Percentiles rank a stretch among this genome's conserved stretches.
Conservation (phyloP, 2,329 filamentous ascomycete genomes). For the Pestalotiopsis sp. region DNA sequence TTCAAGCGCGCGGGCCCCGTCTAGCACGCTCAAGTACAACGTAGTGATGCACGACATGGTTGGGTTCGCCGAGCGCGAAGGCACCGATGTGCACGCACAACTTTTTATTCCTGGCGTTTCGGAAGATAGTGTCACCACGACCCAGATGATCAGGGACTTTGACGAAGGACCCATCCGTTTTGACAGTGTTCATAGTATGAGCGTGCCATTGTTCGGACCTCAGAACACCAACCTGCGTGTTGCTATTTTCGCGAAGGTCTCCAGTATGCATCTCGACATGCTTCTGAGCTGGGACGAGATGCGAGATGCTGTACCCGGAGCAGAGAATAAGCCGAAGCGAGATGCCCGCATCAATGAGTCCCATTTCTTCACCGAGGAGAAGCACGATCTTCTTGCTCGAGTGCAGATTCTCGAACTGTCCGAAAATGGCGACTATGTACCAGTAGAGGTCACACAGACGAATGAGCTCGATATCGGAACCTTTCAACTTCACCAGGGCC, state of each 20-base stretch:
- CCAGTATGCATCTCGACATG: slow-evolving; percentile 93
- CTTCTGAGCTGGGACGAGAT: slow-evolving; percentile 99
- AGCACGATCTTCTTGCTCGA: slow-evolving; percentile 87
- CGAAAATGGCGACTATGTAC: slow-evolving; percentile 86
- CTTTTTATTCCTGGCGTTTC: slow-evolving; percentile 93
- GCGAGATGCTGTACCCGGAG: slow-evolving; percentile 72
- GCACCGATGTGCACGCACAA: slow-evolving; percentile 92
- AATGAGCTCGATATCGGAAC: slow-evolving; percentile 84
- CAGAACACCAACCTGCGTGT: slow-evolving; percentile 77
- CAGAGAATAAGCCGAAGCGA: slow-evolving; percentile 55
- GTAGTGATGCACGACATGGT: slow-evolving; percentile 97
- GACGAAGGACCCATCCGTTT: slow-evolving; percentile 92
- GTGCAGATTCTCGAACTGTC: slow-evolving; percentile 90
- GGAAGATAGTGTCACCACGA: slow-evolving; percentile 90
- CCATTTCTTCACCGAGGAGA: slow-evolving; percentile 91
- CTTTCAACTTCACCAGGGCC: slow-evolving; percentile 92
- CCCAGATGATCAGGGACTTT: slow-evolving; percentile 90
- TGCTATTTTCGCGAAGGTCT: slow-evolving; percentile 89
- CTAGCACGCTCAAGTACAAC: slow-evolving; percentile 94
- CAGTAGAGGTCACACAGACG: slow-evolving; percentile 89
- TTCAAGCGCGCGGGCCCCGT: slow-evolving; percentile 88
- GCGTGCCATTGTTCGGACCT: slow-evolving; percentile 77
- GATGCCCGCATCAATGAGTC: slow-evolving; percentile 80
- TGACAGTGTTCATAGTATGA: slow-evolving; percentile 98
- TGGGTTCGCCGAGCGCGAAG: slow-evolving; percentile 93